phyloP scores from a whole-genome alignment of 345 rosid species.

The Rubroshorea leprosula region DNA sequence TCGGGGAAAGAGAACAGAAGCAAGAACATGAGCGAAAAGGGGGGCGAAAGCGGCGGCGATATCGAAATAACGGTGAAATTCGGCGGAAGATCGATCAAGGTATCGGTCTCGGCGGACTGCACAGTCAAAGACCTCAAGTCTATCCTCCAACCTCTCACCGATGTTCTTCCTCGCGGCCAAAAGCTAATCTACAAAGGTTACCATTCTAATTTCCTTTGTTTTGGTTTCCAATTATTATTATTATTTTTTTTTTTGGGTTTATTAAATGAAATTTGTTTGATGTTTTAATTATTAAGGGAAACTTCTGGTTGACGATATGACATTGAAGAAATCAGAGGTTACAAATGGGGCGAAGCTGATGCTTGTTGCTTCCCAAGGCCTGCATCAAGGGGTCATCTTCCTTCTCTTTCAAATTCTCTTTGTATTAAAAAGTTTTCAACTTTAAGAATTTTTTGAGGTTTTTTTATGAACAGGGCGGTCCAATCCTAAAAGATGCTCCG shows the following conservation, averaged over 20 bases:
- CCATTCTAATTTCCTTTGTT: not conserved
- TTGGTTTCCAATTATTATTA: not conserved
- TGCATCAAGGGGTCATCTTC: constrained; percentile 81
- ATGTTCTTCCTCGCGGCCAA: constrained; percentile 94
- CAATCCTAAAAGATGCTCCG: constrained; percentile 57
- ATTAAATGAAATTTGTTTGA: not conserved
- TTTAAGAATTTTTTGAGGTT: not conserved
- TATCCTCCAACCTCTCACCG: constrained; percentile 73
- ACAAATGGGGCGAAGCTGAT: constrained; percentile 70
- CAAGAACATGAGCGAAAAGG: constrained; percentile 8
- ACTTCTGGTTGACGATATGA: constrained; percentile 60
- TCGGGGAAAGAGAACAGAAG: not conserved
- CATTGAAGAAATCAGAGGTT: constrained; percentile 55
- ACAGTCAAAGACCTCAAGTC: constrained; percentile 56
- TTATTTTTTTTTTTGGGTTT: not conserved
- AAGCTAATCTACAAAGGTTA: constrained; percentile 85
- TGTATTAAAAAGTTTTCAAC: too few species aligned
- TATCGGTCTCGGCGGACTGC: constrained; percentile 42
- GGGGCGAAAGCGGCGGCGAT: not conserved
- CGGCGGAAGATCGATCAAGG: constrained; percentile 57
- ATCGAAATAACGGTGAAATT: constrained; percentile 60
- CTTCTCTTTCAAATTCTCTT: too few species aligned
- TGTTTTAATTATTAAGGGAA: constrained; percentile 45
- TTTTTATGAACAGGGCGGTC: constrained; percentile 51
- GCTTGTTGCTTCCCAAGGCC: constrained; percentile 88